Percentiles rank a stretch among this genome's conserved stretches.
Evolutionary conservation across 441 rosid genomes (phyloP).

Genomic region (Populus hybrid): DNA sequence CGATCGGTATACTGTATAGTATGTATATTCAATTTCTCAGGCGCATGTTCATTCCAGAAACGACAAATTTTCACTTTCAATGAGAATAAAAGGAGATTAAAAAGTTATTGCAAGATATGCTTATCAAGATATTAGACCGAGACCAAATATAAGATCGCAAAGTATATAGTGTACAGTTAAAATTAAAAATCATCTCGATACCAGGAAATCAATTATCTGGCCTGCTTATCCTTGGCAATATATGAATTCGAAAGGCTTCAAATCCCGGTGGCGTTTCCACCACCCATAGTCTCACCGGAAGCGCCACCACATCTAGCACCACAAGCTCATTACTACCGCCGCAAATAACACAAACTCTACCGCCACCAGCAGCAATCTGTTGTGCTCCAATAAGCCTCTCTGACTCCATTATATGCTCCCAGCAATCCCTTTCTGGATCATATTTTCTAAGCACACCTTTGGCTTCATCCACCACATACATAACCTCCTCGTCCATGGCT

Average conservation of each 20-base stretch:
- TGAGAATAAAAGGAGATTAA: background rate
- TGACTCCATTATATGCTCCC: conserved; percentile 35
- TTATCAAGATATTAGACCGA: background rate
- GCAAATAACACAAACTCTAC: conserved; percentile 43
- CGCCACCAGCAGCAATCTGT: conserved; percentile 45
- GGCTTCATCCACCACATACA: conserved; percentile 47
- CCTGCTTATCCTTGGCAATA: conserved; percentile 51
- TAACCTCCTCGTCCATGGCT: conserved; percentile 50
- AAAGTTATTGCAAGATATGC: background rate
- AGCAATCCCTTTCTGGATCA: conserved; percentile 30
- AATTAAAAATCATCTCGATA: background rate
- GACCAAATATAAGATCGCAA: background rate
- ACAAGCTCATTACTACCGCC: conserved; percentile 25
- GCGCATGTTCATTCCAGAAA: background rate
- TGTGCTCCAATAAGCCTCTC: conserved; percentile 40
- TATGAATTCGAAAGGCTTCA: conserved; percentile 41
- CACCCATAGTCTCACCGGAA: conserved; percentile 30
- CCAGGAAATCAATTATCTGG: conserved; percentile 2
- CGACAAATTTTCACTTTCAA: conserved; percentile 18
- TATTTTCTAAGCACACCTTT: conserved; percentile 38
- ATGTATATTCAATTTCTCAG: too few species aligned
- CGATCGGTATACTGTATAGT: background rate
- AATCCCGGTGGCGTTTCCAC: conserved; percentile 38
- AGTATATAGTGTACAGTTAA: background rate
- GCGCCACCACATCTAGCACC: conserved; percentile 41